Evolutionary conservation across 1,284 basidiomycete species (phyloP).

Genomic region (Microbotryum saponariae): DNA sequence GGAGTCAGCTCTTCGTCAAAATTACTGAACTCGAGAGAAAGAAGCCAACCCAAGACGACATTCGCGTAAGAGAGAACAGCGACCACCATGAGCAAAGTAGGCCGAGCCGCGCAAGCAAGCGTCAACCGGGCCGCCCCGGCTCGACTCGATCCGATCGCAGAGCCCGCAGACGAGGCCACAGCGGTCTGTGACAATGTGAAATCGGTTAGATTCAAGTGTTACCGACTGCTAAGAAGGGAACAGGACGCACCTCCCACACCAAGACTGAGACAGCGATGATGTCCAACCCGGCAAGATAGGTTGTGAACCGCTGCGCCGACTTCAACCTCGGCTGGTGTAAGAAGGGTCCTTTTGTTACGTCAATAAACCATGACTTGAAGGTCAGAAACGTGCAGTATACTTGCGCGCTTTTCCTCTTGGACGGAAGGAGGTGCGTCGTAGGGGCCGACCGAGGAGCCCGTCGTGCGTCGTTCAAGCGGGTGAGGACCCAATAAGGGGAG

Average conservation of each 20-base stretch:
- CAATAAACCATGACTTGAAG: too few relatives aligned
- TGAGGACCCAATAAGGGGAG: conserved; percentile 15
- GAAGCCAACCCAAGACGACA: conserved; percentile 14
- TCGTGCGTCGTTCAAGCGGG: conserved; percentile 12
- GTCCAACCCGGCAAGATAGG: conserved; percentile 16
- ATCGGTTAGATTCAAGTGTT: too few relatives aligned
- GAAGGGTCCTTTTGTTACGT: too few relatives aligned
- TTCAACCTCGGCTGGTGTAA: conserved; percentile 10
- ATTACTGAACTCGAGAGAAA: not conserved
- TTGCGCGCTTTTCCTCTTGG: not conserved
- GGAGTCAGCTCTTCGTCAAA: not conserved
- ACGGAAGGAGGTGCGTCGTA: not conserved
- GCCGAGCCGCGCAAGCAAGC: conserved; percentile 13
- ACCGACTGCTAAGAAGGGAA: not conserved
- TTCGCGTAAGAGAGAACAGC: conserved; percentile 20
- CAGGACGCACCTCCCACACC: conserved; percentile 18
- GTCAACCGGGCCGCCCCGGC: conserved; percentile 3
- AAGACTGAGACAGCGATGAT: conserved; percentile 17
- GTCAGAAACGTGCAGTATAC: not conserved
- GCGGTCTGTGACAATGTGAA: too few relatives aligned
- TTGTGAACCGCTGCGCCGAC: conserved; percentile 23
- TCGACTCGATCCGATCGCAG: not conserved
- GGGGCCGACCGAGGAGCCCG: not conserved
- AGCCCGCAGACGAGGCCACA: not conserved
- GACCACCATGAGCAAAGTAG: conserved; percentile 24